Evolutionary conservation across 1,139 yeast species (phyloP).

Genomic region (Kluyveromyces sp.): DNA sequence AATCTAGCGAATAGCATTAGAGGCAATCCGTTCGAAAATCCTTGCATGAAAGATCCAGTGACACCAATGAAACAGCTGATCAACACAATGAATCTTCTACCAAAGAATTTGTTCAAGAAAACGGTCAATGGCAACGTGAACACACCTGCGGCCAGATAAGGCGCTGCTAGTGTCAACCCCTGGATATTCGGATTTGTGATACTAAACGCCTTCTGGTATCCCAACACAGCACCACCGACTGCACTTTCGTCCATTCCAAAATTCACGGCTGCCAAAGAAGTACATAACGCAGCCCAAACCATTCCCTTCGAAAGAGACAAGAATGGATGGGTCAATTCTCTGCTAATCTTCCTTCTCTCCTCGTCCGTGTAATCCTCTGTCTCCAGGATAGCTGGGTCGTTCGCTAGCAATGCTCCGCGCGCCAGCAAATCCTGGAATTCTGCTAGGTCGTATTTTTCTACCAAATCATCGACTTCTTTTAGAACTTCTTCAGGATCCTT

Average conservation of each 20-base stretch:
- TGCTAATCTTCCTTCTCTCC: slow-evolving; percentile 13
- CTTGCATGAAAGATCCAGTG: slow-evolving; percentile 45
- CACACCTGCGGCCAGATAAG: slow-evolving; percentile 43
- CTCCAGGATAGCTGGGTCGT: slow-evolving; percentile 17
- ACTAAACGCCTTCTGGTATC: slow-evolving; percentile 38
- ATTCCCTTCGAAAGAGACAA: slow-evolving; percentile 18
- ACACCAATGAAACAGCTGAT: slow-evolving; percentile 43
- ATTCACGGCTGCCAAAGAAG: slow-evolving; percentile 30
- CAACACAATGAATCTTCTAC: slow-evolving; percentile 43
- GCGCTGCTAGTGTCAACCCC: slow-evolving; percentile 49
- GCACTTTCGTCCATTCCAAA: slow-evolving; percentile 38
- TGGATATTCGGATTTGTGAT: slow-evolving; percentile 35
- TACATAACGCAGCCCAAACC: slow-evolving; percentile 23
- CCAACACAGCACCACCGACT: slow-evolving; percentile 47
- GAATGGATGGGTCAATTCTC: slow-evolving; percentile 20
- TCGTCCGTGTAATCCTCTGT: slow-evolving; percentile 15
- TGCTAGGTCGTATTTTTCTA: slow-evolving; percentile 13
- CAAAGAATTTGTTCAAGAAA: slow-evolving; percentile 37
- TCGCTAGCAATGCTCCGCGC: slow-evolving; percentile 27
- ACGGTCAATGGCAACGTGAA: slow-evolving; percentile 46
- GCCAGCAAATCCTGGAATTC: slow-evolving; percentile 17
- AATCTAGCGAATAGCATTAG: slow-evolving; percentile 43
- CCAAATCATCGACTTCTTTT: slow-evolving; percentile 15
- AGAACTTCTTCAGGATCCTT: slow-evolving; percentile 18
- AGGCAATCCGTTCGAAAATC: slow-evolving; percentile 41